Conservation (phyloP, 805 yeast genomes). For the Wickerhamia fluorescens region DNA sequence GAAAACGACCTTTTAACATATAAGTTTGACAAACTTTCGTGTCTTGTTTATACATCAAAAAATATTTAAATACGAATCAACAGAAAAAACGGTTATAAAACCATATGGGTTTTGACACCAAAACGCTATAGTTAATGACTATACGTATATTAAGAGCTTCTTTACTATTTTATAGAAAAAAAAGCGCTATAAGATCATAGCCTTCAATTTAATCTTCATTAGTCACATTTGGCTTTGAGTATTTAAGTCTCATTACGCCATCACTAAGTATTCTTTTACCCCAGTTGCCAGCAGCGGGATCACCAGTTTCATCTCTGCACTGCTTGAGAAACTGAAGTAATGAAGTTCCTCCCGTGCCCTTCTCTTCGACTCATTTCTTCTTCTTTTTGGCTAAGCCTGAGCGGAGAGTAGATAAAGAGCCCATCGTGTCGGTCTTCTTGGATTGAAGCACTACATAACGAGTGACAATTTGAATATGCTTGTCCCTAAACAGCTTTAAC, state of each 20-base stretch:
- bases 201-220: too few relatives aligned
- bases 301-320: conserved; percentile 94
- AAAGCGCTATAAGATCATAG: too few relatives aligned
- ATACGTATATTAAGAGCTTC: too few relatives aligned
- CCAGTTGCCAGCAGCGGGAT: conserved; percentile 89
- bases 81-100: too few relatives aligned
- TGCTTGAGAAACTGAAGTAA: conserved; percentile 88
- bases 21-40: too few relatives aligned
- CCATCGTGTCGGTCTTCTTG: conserved; percentile 43
- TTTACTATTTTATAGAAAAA: too few relatives aligned
- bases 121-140: too few relatives aligned
- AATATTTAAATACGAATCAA: too few relatives aligned
- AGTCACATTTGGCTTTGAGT: conserved; percentile 35
- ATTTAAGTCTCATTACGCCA: conserved; percentile 40
- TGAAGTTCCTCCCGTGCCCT: conserved; percentile 94
- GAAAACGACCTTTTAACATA: too few relatives aligned
- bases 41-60: too few relatives aligned
- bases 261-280: conserved; percentile 65
- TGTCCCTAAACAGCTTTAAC: conserved; percentile 83
- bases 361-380: conserved; percentile 43
- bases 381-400: conserved; percentile 57
- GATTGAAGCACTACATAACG: conserved; percentile 81
- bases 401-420: conserved; percentile 54
- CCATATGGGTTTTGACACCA: too few relatives aligned
- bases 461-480: conserved; percentile 88